These are phyloP conservation scores for Meredithiella fracta DNA, from an alignment of 2,329 filamentous ascomycete species.

Conservation along the genomic window DNA sequence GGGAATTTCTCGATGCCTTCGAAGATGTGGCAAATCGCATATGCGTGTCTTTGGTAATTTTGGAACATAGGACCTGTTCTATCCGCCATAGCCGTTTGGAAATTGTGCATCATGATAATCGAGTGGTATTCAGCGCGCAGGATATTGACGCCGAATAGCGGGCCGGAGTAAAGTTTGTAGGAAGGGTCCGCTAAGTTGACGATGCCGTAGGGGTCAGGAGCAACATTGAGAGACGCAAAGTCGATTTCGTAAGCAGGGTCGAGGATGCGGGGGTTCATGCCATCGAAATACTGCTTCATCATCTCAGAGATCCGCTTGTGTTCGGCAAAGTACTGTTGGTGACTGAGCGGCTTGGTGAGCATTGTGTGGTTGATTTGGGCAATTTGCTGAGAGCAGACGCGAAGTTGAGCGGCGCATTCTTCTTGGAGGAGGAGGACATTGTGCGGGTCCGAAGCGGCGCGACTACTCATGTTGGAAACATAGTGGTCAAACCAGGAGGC, in stretches of 20 bases:
- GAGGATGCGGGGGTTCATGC: slow-evolving; percentile 28
- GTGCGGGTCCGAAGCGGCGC: neutral
- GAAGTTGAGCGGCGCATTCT: slow-evolving; percentile 46
- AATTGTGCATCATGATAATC: slow-evolving; percentile 63
- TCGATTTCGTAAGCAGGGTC: slow-evolving; percentile 44
- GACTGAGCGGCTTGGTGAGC: slow-evolving; percentile 44
- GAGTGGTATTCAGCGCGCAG: slow-evolving; percentile 63
- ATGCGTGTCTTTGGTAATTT: slow-evolving; percentile 45
- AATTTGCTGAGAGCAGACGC: slow-evolving; percentile 65
- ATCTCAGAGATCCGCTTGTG: slow-evolving; percentile 35
- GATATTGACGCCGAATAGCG: slow-evolving; percentile 59
- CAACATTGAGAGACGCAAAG: slow-evolving; percentile 34
- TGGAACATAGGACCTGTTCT: slow-evolving; percentile 32
- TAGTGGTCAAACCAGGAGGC: slow-evolving; percentile 61
- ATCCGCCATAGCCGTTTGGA: slow-evolving; percentile 46
- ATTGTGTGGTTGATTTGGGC: slow-evolving; percentile 58
- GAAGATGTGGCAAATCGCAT: slow-evolving; percentile 59
- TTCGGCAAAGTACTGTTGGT: slow-evolving; percentile 47
- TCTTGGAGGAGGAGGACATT: slow-evolving; percentile 47
- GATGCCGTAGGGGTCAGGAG: slow-evolving; percentile 19
- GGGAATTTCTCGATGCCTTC: slow-evolving; percentile 63
- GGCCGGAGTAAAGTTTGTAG: slow-evolving; percentile 50
- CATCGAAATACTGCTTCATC: slow-evolving; percentile 43
- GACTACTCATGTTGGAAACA: slow-evolving; percentile 25
- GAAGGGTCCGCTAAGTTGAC: slow-evolving; percentile 63